These are phyloP conservation scores for Anthracocystis panici-leucophaei DNA, from an alignment of 1,284 basidiomycete genomes.

Conservation along the genomic window DNA sequence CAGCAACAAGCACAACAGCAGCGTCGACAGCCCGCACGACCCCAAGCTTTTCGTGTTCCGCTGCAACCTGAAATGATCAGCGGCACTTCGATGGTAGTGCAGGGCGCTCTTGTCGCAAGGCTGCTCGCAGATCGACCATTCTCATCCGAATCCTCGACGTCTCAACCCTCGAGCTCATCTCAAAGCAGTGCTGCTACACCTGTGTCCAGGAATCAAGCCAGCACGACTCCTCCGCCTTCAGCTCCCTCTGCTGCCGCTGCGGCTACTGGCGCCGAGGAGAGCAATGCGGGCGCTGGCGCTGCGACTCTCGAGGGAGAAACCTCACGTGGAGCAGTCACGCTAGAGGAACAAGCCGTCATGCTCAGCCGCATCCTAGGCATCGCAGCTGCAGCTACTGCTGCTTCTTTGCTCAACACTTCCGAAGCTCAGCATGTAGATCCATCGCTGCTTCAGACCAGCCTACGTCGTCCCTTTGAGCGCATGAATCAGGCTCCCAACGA, in stretches of 20 bases:
- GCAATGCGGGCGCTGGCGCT: conserved; percentile 1
- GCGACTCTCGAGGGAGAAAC: conserved; percentile 22
- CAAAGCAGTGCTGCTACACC: neutral
- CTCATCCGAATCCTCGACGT: neutral
- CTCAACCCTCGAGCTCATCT: conserved; percentile 1
- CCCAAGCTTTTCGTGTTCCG: conserved; percentile 28
- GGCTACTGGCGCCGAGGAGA: neutral
- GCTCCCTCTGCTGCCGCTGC: neutral
- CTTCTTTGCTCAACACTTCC: conserved; percentile 58
- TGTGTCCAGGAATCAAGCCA: neutral
- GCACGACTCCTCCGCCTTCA: neutral
- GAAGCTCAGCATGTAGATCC: conserved; percentile 45
- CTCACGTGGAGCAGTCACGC: conserved; percentile 57
- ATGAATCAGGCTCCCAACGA: conserved; percentile 29
- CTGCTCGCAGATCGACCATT: conserved; percentile 31
- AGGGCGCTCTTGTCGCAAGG: conserved; percentile 63
- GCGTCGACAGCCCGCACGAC: conserved; percentile 11
- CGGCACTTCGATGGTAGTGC: conserved; percentile 67
- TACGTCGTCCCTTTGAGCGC: conserved; percentile 41
- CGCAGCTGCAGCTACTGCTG: conserved; percentile 66
- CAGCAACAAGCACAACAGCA: conserved; percentile 18
- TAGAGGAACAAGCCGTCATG: conserved; percentile 68
- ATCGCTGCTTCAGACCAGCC: conserved; percentile 49
- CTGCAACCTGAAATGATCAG: conserved; percentile 47
- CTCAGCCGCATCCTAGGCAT: conserved; percentile 63